Evolutionary conservation across 140 eudicot genomes (phyloP).

Genomic region (Senecio squalidus): DNA sequence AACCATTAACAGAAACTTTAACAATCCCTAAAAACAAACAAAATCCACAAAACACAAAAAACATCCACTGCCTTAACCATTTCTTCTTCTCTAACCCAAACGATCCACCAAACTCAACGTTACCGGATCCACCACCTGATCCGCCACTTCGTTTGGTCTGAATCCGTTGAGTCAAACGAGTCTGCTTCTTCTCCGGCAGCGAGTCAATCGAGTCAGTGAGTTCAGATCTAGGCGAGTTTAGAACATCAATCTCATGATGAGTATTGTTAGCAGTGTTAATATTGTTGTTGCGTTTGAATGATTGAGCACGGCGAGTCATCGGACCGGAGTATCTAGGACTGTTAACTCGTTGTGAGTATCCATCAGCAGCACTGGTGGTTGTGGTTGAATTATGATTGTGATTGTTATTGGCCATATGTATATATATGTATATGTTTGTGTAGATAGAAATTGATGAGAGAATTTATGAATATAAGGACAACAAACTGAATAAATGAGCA

Average conservation of each 20-base stretch:
- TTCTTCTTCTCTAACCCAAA: conserved; percentile 36
- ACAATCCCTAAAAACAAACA: conserved; percentile 78
- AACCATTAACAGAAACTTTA: conserved; percentile 69
- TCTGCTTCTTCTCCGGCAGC: conserved; percentile 51
- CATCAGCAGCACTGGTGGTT: conserved; percentile 33
- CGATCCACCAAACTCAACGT: conserved; percentile 34
- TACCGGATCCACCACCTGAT: conserved; percentile 22
- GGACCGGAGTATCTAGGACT: conserved; percentile 89
- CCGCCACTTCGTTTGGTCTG: conserved; percentile 33
- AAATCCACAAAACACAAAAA: conserved; percentile 64
- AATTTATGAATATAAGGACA: conserved; percentile 12
- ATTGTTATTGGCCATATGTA: conserved; percentile 26
- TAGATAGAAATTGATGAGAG: neutral
- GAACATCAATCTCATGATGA: conserved; percentile 77
- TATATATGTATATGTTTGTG: too few relatives aligned
- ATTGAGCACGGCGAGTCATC: conserved; percentile 91
- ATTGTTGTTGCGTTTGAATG: conserved; percentile 67
- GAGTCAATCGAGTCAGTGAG: conserved; percentile 50
- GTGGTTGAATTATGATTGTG: conserved; percentile 18
- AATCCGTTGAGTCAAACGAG: conserved; percentile 57
- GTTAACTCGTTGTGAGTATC: conserved; percentile 61
- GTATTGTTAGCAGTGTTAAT: too few relatives aligned
- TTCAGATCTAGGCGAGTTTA: conserved; percentile 91
- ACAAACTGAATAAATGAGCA: too few relatives aligned
- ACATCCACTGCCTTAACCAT: conserved; percentile 74